Evolutionary conservation across 768 basidiomycete genomes (phyloP).

Genomic region (Hemileccinum rubropunctum): DNA sequence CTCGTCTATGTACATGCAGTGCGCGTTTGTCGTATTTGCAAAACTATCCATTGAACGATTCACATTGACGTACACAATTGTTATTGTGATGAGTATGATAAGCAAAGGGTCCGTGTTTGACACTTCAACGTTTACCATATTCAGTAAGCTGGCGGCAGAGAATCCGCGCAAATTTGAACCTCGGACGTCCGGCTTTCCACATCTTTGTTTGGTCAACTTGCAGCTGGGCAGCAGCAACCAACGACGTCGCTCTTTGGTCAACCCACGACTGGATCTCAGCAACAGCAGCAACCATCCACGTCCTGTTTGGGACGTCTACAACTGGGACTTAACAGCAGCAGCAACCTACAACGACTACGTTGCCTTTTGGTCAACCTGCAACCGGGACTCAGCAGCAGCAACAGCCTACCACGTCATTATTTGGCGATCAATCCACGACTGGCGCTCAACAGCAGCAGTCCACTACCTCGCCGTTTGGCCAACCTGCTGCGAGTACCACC

Average conservation of each 20-base stretch:
- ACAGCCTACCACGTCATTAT: conserved; percentile 24
- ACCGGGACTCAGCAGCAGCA: conserved; percentile 23
- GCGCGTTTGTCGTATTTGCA: no score
- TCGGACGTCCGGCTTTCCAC: no score
- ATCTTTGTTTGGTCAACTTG: no score
- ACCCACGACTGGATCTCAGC: conserved; percentile 13
- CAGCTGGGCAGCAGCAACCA: conserved; percentile 26
- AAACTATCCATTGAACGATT: no score
- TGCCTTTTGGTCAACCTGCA: conserved; percentile 10
- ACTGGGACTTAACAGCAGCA: conserved; percentile 10
- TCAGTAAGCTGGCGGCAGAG: no score
- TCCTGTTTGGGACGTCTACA: conserved; percentile 24
- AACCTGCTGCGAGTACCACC: conserved; percentile 23
- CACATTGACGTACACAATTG: no score
- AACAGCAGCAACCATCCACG: conserved; percentile 20
- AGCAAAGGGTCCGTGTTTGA: no score
- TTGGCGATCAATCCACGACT: conserved; percentile 11
- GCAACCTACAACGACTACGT: conserved; percentile 7
- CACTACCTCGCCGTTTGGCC: conserved; percentile 27
- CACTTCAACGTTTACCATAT: no score
- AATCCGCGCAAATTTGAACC: no score
- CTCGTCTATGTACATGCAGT: no score
- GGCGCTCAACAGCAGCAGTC: conserved; percentile 33
- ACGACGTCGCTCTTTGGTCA: conserved; percentile 37
- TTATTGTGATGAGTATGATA: no score